Conservation (phyloP, 2,329 filamentous ascomycete genomes). For the Clonostachys sp. region DNA sequence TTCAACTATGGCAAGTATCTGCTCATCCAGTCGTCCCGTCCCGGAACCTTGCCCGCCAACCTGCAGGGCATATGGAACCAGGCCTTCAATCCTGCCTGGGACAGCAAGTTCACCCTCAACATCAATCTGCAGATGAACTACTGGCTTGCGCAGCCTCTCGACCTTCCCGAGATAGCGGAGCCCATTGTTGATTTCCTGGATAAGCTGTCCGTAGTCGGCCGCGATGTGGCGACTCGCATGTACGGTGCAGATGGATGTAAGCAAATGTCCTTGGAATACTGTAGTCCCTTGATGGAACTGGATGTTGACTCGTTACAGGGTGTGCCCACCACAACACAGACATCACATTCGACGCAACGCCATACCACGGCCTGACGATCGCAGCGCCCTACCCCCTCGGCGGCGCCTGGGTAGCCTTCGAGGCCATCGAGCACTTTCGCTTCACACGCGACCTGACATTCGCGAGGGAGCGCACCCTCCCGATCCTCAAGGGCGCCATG, state of each 20-base stretch:
- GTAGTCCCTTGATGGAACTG: conserved; percentile 1
- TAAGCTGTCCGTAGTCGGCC: conserved; percentile 22
- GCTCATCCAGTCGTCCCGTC: conserved; percentile 20
- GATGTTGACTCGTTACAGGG: conserved; percentile 2
- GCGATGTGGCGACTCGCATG: conserved; percentile 21
- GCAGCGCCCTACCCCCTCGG: conserved; percentile 14
- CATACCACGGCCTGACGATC: conserved; percentile 4
- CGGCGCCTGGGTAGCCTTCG: conserved; percentile 29
- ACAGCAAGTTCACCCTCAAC: conserved; percentile 36
- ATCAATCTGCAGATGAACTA: conserved; percentile 38
- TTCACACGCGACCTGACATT: conserved; percentile 23
- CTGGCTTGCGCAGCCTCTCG: conserved; percentile 19
- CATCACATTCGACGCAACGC: conserved; percentile 21
- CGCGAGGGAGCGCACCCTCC: conserved; percentile 13
- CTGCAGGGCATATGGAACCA: conserved; percentile 39
- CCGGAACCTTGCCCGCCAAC: conserved; percentile 29
- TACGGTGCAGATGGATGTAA: conserved; percentile 8
- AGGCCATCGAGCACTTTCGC: conserved; percentile 29
- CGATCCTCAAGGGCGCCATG: conserved; percentile 17
- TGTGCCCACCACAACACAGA: conserved; percentile 28
- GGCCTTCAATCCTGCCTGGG: conserved; percentile 30
- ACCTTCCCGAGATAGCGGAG: conserved; percentile 21
- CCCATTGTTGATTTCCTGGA: conserved; percentile 33
- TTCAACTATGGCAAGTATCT: conserved; percentile 12
- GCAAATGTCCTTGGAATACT: too few relatives aligned